Evolutionary conservation across 1,284 basidiomycete species (phyloP), one percentile per base, ranked within the genome.

Genomic region (Boletus holoroseus): DNA sequence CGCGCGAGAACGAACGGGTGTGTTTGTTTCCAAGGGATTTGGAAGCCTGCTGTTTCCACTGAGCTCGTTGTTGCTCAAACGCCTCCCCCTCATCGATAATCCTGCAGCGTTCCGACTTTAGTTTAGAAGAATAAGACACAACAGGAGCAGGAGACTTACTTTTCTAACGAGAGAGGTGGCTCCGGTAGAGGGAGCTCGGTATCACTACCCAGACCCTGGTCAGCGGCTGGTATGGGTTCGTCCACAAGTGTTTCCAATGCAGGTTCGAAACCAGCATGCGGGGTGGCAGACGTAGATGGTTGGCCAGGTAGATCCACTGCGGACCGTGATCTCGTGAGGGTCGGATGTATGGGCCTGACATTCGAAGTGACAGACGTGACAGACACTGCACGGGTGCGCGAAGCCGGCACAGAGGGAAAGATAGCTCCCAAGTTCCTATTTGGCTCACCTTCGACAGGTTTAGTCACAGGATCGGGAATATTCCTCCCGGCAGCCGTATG

Each of bases 21-120:
- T 73, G 75, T 56, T 76, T 80, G 62, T 87, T 86, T 46, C 80
- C 79, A 54, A 87, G 77, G 1, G 85, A 86, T 30, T 69, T 71
- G 0, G 71, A 69, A 1, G 87, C 86, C 55, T 83, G 75, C 6
- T 66, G 61, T 59, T 82, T 78, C 86, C 86, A 89, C 52, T 73
- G 69, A 45, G 76, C 73, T 20, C 87, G 80, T 55, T 88, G 78
- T 49, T 72, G 71, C 20, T 81, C 75, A 12, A 88, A 73, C 46
- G 71, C 70, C 49, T 78, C 71, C 12, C 80, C 77, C 55, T 86
- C 82, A 54, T 78, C 77, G 7, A 89, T 68, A 20, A 88, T 85
- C 58, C 86, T 88, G 48, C 15, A 54, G 44, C 5, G 16, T 31
- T 35, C 2, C 16, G 3, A 22, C 1, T 5, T 61, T 0, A 55